Evolutionary conservation across 768 basidiomycete species (phyloP).

Genomic region (Pleurotus giganteus): DNA sequence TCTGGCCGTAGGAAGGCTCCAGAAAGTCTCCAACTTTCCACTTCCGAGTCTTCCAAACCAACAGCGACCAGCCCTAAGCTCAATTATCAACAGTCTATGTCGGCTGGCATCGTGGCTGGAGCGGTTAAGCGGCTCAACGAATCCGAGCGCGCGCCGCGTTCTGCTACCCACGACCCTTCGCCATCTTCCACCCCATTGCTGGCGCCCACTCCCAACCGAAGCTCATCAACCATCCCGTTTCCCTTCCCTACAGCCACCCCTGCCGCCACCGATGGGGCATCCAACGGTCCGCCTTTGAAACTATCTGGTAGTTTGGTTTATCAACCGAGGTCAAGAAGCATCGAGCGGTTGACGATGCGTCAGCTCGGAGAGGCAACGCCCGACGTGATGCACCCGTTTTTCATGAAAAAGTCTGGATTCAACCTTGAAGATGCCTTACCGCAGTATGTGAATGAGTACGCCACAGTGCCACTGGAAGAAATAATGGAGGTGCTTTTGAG

Average conservation of each 20-base stretch:
- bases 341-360: conserved; percentile 80
- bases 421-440: conserved; percentile 83
- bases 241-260: neutral
- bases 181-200: neutral
- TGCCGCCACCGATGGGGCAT: neutral
- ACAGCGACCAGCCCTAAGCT: conserved; percentile 18
- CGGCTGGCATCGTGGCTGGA: neutral
- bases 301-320: conserved; percentile 41
- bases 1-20: conserved; percentile 36
- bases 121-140: neutral
- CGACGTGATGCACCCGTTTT: conserved; percentile 85
- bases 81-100: neutral
- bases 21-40: conserved; percentile 29
- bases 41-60: conserved; percentile 26
- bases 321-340: conserved; percentile 54
- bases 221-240: neutral
- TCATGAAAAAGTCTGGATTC: conserved; percentile 83
- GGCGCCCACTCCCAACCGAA: neutral
- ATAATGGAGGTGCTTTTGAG: conserved; percentile 79
- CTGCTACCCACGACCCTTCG: neutral
- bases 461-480: conserved; percentile 77
- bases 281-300: conserved; percentile 17
- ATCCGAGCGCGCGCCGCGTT: neutral
- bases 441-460: conserved; percentile 85
- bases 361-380: conserved; percentile 89